Percentiles rank a stretch among this genome's conserved stretches.
Evolutionary conservation across 2,329 filamentous ascomycete genomes (phyloP).

Genomic region (Pseudocercospora cruenta): DNA sequence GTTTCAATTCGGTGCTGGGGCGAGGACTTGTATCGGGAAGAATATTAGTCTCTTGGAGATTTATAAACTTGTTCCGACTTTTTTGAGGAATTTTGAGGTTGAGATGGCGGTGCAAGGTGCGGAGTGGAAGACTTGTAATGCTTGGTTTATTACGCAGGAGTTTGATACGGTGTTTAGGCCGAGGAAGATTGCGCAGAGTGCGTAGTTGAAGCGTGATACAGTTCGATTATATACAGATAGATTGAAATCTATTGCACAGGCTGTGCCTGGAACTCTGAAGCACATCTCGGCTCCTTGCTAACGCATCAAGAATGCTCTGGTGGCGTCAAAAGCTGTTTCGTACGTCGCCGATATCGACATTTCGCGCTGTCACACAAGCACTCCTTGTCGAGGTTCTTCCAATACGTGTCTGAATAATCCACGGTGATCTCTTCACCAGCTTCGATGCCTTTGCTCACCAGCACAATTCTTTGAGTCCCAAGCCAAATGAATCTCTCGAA

Average conservation of each 20-base stretch:
- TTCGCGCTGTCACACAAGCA: constrained; percentile 59
- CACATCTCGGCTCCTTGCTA: not conserved
- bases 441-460: constrained; percentile 60
- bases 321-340: constrained; percentile 15
- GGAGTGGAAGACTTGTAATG: constrained; percentile 55
- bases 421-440: constrained; percentile 60
- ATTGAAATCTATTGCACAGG: not conserved
- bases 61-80: constrained; percentile 57
- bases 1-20: constrained; percentile 74
- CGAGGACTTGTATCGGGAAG: constrained; percentile 68
- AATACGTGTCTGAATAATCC: constrained; percentile 63
- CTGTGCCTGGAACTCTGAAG: not conserved
- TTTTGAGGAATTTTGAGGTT: constrained; percentile 68
- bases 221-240: constrained; percentile 6
- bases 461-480: constrained; percentile 57
- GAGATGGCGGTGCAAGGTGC: constrained; percentile 44
- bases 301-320: constrained; percentile 7
- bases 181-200: constrained; percentile 22
- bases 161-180: constrained; percentile 50
- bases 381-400: constrained; percentile 58
- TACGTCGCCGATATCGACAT: constrained; percentile 50
- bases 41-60: constrained; percentile 54
- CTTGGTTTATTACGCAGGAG: constrained; percentile 58
- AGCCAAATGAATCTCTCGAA: constrained; percentile 62
- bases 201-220: not conserved